phyloP scores from a whole-genome alignment of 352 stramenopile species.

The Achlya hypogyna region DNA sequence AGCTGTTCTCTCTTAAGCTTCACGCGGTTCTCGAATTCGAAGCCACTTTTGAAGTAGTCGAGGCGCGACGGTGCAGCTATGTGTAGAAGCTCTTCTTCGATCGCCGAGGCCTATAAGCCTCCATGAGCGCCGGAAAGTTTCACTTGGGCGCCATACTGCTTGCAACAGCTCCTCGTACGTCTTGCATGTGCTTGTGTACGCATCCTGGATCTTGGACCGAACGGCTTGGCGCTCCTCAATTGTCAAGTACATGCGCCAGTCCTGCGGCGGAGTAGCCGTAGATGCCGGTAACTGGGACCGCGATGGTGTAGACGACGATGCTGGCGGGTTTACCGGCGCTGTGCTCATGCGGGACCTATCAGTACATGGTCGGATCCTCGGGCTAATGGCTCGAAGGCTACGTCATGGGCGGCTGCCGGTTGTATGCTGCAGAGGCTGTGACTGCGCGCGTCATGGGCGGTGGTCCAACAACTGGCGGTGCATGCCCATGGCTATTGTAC shows the following conservation, averaged over 20 bases:
- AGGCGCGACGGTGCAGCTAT: constrained; percentile 81
- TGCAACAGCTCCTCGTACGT: constrained; percentile 84
- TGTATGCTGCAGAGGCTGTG: constrained; percentile 73
- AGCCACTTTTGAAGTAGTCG: constrained; percentile 88
- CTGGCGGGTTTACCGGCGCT: background rate
- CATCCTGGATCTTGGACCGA: constrained; percentile 78
- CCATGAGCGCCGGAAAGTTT: background rate
- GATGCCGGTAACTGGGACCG: background rate
- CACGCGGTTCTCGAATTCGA: constrained; percentile 85
- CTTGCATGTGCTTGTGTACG: constrained; percentile 74
- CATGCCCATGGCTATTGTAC: constrained; percentile 41
- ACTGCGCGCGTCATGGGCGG: constrained; percentile 79
- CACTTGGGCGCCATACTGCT: constrained; percentile 52
- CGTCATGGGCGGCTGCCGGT: constrained; percentile 30
- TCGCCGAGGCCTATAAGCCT: constrained; percentile 57
- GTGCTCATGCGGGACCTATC: constrained; percentile 16
- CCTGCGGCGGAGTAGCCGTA: constrained; percentile 26
- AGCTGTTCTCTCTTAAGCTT: constrained; percentile 86
- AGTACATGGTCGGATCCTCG: too few species aligned
- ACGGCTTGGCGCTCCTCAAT: constrained; percentile 84
- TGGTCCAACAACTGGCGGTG: constrained; percentile 50
- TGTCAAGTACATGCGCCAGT: constrained; percentile 86
- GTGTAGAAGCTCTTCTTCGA: constrained; percentile 83
- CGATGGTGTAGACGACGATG: background rate
- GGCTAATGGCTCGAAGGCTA: background rate